These are phyloP conservation scores for Monilinia fructigena DNA, from an alignment of 2,329 filamentous ascomycete genomes.

Conservation along the genomic window DNA sequence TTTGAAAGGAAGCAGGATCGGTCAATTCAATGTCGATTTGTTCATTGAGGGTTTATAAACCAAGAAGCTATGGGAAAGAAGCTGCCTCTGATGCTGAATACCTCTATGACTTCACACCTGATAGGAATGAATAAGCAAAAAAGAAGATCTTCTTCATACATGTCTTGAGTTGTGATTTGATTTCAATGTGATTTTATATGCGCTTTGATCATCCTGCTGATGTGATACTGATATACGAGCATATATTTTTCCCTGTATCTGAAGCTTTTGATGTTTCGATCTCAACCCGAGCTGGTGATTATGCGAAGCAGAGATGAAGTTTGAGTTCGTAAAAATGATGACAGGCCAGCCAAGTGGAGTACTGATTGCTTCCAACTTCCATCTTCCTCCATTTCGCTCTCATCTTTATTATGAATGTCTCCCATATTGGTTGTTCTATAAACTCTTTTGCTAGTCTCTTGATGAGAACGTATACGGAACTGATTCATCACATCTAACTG, in stretches of 20 bases:
- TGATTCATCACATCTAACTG: not conserved
- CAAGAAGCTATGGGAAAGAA: slow-evolving; percentile 35
- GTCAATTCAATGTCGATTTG: slow-evolving; percentile 40
- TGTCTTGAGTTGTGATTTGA: not conserved
- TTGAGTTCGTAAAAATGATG: not conserved
- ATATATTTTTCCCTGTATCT: no score
- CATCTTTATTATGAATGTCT: not conserved
- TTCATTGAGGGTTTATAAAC: slow-evolving; percentile 39
- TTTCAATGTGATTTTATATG: not conserved
- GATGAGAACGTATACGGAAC: not conserved
- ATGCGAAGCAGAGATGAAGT: not conserved
- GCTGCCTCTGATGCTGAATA: slow-evolving; percentile 40
- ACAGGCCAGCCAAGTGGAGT: no score
- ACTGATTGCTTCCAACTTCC: not conserved
- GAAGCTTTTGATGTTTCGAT: no score
- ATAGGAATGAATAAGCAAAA: slow-evolving; percentile 33
- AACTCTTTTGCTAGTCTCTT: not conserved
- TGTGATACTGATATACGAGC: no score
- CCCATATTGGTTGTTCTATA: not conserved
- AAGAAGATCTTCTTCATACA: slow-evolving; percentile 37
- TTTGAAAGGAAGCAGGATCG: slow-evolving; percentile 39
- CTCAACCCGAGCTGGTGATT: no score
- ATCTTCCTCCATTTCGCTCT: not conserved
- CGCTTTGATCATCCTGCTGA: no score
- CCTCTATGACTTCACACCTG: slow-evolving; percentile 35